Evolutionary conservation across 345 rosid species (phyloP).

Genomic region (Bruguiera gymnorhiza): DNA sequence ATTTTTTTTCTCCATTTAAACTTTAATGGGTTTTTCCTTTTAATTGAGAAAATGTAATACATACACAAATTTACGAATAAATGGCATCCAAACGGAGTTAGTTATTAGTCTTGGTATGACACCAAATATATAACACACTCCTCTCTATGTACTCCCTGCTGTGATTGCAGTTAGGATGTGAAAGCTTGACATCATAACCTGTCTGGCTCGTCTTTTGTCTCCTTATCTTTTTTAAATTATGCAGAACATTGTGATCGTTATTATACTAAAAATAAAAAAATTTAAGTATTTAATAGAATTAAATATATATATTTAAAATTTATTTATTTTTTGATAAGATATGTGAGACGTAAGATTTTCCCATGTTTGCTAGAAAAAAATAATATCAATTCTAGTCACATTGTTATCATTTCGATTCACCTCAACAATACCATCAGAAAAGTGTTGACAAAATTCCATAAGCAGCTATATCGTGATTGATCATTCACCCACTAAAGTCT

Average conservation of each 20-base stretch:
- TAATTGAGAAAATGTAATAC: too few relatives aligned
- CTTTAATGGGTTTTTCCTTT: too few relatives aligned
- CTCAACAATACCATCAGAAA: not conserved
- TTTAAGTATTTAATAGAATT: too few relatives aligned
- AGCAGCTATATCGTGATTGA: not conserved
- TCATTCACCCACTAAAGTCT: not conserved
- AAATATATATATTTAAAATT: too few relatives aligned
- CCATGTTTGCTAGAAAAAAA: too few relatives aligned
- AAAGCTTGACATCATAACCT: not conserved
- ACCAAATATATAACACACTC: not conserved
- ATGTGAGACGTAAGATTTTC: too few relatives aligned
- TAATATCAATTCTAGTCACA: not conserved
- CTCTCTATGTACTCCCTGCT: not conserved
- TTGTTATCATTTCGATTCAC: not conserved
- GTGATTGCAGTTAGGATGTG: not conserved
- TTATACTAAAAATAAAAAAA: too few relatives aligned
- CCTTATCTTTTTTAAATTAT: not conserved
- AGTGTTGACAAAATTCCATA: not conserved
- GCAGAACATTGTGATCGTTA: not conserved
- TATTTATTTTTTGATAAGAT: too few relatives aligned
- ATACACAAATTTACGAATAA: too few relatives aligned
- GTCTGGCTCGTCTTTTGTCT: not conserved
- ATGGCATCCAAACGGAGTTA: too few relatives aligned
- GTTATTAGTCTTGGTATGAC: too few relatives aligned
- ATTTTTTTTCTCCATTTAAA: too few relatives aligned